A percentile compares a stretch with the other conserved stretches of the same genome.
These are phyloP conservation scores for Gigaspora rosea DNA, from an alignment of 192 early-diverging fungal species.

Conservation along the genomic window DNA sequence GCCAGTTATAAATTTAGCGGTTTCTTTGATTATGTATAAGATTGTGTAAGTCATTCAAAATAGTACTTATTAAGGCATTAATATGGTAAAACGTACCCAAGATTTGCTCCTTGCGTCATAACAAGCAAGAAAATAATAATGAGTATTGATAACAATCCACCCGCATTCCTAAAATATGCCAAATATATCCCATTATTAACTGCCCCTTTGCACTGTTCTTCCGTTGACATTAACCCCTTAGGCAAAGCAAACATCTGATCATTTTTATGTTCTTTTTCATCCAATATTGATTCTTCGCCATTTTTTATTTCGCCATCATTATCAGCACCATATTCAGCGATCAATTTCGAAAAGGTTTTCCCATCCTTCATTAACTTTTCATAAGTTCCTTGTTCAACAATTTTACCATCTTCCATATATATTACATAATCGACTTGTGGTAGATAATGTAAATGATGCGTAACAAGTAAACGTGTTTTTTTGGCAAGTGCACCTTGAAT, in stretches of 20 bases:
- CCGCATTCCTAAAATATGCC: constrained; percentile 62
- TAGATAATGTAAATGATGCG: constrained; percentile 58
- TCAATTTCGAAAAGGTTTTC: constrained; percentile 59
- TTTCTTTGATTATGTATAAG: no score
- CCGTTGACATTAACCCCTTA: constrained; percentile 73
- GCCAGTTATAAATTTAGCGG: no score
- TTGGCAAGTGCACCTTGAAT: constrained; percentile 45
- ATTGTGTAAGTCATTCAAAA: no score
- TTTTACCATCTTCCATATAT: constrained; percentile 55
- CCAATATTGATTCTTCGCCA: constrained; percentile 27
- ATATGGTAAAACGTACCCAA: constrained; percentile 51
- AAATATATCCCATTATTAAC: constrained; percentile 61
- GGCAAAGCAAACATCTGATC: background rate
- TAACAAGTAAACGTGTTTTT: constrained; percentile 67
- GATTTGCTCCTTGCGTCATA: constrained; percentile 55
- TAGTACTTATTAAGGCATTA: background rate
- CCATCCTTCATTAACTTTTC: constrained; percentile 63
- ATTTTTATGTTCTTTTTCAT: constrained; percentile 18
- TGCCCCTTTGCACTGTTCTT: constrained; percentile 77
- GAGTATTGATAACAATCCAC: constrained; percentile 56
- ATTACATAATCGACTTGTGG: constrained; percentile 49
- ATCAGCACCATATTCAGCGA: constrained; percentile 49
- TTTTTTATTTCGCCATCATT: constrained; percentile 52
- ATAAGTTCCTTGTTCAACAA: constrained; percentile 59
- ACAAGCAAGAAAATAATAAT: constrained; percentile 50